A percentile compares a stretch with the other conserved stretches of the same genome.
phyloP scores from a whole-genome alignment of 352 stramenopile species.

The Pythium sp. region DNA sequence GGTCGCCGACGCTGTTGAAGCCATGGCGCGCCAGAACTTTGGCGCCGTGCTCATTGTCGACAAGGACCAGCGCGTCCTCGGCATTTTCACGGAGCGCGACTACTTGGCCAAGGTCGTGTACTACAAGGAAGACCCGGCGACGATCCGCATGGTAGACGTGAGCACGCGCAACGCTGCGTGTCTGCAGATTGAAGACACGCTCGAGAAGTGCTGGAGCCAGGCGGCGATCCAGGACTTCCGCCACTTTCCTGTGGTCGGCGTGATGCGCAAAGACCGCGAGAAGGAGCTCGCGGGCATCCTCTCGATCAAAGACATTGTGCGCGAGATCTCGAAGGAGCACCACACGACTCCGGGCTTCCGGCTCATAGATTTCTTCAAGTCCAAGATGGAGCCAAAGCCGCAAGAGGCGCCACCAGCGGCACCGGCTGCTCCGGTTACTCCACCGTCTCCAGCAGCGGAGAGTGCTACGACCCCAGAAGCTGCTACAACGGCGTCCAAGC shows the following conservation, averaged over 20 bases:
- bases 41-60: slow-evolving; percentile 80
- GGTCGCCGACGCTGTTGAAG: slow-evolving; percentile 69
- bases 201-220: slow-evolving; percentile 79
- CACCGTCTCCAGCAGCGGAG: slow-evolving; percentile 3
- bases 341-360: slow-evolving; percentile 70
- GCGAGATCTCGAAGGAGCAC: slow-evolving; percentile 80
- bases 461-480: background rate
- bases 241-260: slow-evolving; percentile 80
- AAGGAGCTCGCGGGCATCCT: slow-evolving; percentile 81
- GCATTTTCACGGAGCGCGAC: slow-evolving; percentile 85
- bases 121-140: slow-evolving; percentile 58
- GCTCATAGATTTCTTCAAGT: slow-evolving; percentile 87
- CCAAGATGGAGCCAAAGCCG: slow-evolving; percentile 63
- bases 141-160: slow-evolving; percentile 55
- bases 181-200: slow-evolving; percentile 73
- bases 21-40: slow-evolving; percentile 79
- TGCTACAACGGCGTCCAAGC: background rate
- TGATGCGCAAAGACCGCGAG: slow-evolving; percentile 69
- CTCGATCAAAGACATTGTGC: slow-evolving; percentile 86
- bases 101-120: slow-evolving; percentile 82
- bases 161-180: slow-evolving; percentile 50
- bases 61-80: slow-evolving; percentile 77
- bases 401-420: slow-evolving; percentile 7
- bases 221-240: slow-evolving; percentile 65
- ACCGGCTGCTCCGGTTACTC: background rate